phyloP scores from a whole-genome alignment of 768 basidiomycete species.

The Lanmaoa rubissima region DNA sequence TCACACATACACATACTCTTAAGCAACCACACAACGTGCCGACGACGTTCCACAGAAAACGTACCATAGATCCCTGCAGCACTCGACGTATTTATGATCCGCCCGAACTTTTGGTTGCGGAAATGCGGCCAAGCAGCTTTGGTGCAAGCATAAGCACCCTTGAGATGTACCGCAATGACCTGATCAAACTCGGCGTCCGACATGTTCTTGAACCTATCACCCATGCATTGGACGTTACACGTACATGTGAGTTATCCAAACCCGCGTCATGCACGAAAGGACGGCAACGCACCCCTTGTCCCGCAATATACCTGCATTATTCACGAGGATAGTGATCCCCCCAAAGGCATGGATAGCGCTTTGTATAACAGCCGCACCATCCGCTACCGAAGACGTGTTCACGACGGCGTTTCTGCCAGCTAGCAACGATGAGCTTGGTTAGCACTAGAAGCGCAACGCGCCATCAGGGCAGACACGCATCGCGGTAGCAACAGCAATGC shows the following conservation, averaged over 20 bases:
- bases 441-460: neutral
- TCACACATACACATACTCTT: neutral
- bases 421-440: slow-evolving; percentile 26
- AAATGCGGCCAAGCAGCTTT: slow-evolving; percentile 97
- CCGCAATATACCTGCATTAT: slow-evolving; percentile 91
- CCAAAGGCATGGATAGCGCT: slow-evolving; percentile 86
- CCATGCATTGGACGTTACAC: neutral
- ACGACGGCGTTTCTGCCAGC: slow-evolving; percentile 88
- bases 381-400: slow-evolving; percentile 83
- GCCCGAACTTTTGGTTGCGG: slow-evolving; percentile 91
- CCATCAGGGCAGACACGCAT: neutral
- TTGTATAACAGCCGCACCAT: slow-evolving; percentile 84
- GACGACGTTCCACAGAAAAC: slow-evolving; percentile 13
- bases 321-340: slow-evolving; percentile 81
- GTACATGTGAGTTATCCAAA: no score
- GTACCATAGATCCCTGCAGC: slow-evolving; percentile 91
- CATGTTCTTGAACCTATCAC: slow-evolving; percentile 90
- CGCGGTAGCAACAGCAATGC: neutral
- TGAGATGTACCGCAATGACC: slow-evolving; percentile 85
- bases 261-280: neutral
- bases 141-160: slow-evolving; percentile 88
- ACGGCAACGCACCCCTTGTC: slow-evolving; percentile 61
- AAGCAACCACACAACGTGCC: neutral
- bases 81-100: slow-evolving; percentile 91
- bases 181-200: slow-evolving; percentile 92